These are phyloP conservation scores for Harringtonia lauricola DNA, from an alignment of 2,329 filamentous ascomycete species.

Conservation along the genomic window DNA sequence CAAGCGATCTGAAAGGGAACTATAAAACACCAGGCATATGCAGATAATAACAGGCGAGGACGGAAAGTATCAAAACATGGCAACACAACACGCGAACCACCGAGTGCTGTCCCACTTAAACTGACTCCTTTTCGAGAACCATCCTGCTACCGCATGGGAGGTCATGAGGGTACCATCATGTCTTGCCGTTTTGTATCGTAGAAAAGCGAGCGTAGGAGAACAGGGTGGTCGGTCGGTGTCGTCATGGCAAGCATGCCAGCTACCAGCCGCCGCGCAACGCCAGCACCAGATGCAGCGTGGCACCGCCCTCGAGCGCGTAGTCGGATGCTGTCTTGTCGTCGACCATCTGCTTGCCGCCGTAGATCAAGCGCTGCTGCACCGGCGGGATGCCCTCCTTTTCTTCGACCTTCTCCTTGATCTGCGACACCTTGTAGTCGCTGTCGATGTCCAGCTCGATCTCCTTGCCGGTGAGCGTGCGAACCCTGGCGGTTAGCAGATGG, in stretches of 20 bases:
- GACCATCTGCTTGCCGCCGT: conserved; percentile 95
- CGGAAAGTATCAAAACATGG: no score
- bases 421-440: conserved; percentile 81
- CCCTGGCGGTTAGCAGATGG: conserved; percentile 41
- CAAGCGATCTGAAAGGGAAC: no score
- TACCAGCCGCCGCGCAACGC: conserved; percentile 64
- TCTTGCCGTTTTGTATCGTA: no score
- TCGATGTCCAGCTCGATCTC: conserved; percentile 99
- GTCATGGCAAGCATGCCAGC: no score
- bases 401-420: conserved; percentile 98
- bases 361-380: conserved; percentile 92
- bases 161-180: no score
- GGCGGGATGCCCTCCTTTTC: conserved; percentile 98
- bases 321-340: conserved; percentile 91
- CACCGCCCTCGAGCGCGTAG: conserved; percentile 82
- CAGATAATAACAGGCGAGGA: not conserved
- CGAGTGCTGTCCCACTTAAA: no score
- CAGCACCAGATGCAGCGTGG: conserved; percentile 89
- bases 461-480: conserved; percentile 95
- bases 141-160: no score
- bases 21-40: not conserved
- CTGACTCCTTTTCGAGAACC: no score
- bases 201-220: no score
- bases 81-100: no score
- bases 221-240: no score